A percentile compares a stretch with the other conserved stretches of the same genome.
phyloP scores from a whole-genome alignment of 2,329 filamentous ascomycete genomes.

The Stagonosporopsis cucurbitacearum region DNA sequence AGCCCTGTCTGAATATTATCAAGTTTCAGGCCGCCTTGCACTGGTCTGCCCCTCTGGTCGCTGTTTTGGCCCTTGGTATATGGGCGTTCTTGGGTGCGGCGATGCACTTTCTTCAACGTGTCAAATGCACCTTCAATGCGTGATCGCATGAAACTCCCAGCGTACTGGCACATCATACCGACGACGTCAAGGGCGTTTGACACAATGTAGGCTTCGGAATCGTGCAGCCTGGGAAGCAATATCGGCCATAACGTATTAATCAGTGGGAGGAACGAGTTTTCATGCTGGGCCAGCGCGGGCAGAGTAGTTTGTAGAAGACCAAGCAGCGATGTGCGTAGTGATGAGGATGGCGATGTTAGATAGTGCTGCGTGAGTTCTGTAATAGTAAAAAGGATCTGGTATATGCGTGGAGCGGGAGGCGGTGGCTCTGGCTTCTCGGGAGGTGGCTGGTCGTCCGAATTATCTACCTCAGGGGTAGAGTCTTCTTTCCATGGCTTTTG shows the following conservation, averaged over 20 bases:
- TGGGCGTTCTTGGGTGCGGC: slow-evolving; percentile 21
- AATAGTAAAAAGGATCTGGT: slow-evolving; percentile 81
- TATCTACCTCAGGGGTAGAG: slow-evolving; percentile 40
- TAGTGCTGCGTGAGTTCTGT: slow-evolving; percentile 87
- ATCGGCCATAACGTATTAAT: slow-evolving; percentile 93
- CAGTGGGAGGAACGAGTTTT: slow-evolving; percentile 84
- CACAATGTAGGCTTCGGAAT: slow-evolving; percentile 71
- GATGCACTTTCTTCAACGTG: slow-evolving; percentile 51
- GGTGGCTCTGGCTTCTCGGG: slow-evolving; percentile 54
- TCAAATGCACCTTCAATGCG: slow-evolving; percentile 78
- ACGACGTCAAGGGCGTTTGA: slow-evolving; percentile 75
- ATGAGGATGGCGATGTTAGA: slow-evolving; percentile 81
- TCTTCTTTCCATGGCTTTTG: slow-evolving; percentile 44
- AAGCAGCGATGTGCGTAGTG: slow-evolving; percentile 78
- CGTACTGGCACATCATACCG: slow-evolving; percentile 69
- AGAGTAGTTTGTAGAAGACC: slow-evolving; percentile 76
- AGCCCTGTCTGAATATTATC: slow-evolving; percentile 12
- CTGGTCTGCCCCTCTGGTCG: too few species aligned
- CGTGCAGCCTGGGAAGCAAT: slow-evolving; percentile 70
- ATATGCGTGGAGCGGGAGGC: slow-evolving; percentile 75
- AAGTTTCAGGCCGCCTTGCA: neutral
- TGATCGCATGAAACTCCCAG: slow-evolving; percentile 80
- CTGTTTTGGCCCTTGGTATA: too few species aligned
- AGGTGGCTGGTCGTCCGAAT: slow-evolving; percentile 40
- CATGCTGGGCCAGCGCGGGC: slow-evolving; percentile 74